These are phyloP conservation scores for Penicillium mononematosum DNA, from an alignment of 495 filamentous ascomycete genomes.

Conservation along the genomic window DNA sequence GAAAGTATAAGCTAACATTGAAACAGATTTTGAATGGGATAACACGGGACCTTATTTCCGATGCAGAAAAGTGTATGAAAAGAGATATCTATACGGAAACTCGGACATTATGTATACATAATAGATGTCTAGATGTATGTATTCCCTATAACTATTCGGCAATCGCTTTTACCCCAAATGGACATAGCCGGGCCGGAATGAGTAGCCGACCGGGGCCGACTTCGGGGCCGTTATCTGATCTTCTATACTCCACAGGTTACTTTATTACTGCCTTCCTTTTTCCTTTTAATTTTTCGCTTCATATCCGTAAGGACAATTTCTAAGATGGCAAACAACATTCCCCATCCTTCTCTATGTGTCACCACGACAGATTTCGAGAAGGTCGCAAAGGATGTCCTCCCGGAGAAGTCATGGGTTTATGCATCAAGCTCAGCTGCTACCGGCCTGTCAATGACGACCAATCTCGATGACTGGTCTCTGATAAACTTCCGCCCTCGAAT, in stretches of 20 bases:
- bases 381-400: conserved; percentile 18
- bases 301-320: not conserved
- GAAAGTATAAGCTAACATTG: not conserved
- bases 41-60: not conserved
- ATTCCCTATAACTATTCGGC: not conserved
- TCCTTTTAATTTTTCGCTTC: not conserved
- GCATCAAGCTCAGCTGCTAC: conserved; percentile 23
- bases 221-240: conserved; percentile 7
- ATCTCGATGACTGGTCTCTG: conserved; percentile 26
- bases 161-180: conserved; percentile 1
- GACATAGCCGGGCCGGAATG: not conserved
- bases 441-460: conserved; percentile 19
- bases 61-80: not conserved
- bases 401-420: conserved; percentile 26
- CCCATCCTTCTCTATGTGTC: conserved; percentile 17
- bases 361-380: conserved; percentile 20
- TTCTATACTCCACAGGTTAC: not conserved
- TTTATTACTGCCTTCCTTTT: not conserved
- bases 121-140: not conserved
- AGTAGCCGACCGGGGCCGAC: conserved; percentile 3
- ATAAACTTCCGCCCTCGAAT: conserved; percentile 27
- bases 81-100: not conserved
- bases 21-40: not conserved
- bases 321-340: conserved; percentile 5
- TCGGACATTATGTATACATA: not conserved